These are phyloP conservation scores for Apiospora koreana DNA, from an alignment of 2,329 filamentous ascomycete genomes.

Conservation along the genomic window DNA sequence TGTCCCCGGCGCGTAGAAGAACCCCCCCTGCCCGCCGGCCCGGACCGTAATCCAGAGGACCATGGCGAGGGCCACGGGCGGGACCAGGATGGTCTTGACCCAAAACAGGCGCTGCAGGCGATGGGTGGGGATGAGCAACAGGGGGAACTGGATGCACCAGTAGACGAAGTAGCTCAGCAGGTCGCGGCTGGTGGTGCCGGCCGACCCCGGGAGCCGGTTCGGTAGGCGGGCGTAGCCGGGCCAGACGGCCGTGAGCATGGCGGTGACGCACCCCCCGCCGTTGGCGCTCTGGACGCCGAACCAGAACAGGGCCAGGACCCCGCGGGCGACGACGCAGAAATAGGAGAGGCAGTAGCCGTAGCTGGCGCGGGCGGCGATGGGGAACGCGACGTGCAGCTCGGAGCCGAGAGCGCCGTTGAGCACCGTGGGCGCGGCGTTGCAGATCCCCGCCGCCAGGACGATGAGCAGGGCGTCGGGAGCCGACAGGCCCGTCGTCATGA, in stretches of 20 bases:
- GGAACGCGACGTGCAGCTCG: slow-evolving; percentile 37
- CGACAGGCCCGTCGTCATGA: slow-evolving; percentile 31
- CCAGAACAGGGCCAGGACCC: slow-evolving; percentile 44
- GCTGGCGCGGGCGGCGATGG: slow-evolving; percentile 43
- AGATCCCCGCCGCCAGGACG: slow-evolving; percentile 47
- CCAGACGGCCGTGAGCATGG: slow-evolving; percentile 50
- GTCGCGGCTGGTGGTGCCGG: slow-evolving; percentile 57
- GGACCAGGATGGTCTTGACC: slow-evolving; percentile 43
- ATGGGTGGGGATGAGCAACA: slow-evolving; percentile 57
- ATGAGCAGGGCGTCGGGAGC: slow-evolving; percentile 50
- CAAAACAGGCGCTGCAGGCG: slow-evolving; percentile 55
- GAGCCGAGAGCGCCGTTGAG: slow-evolving; percentile 42
- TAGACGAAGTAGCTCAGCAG: slow-evolving; percentile 61
- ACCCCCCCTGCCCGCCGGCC: slow-evolving; percentile 41
- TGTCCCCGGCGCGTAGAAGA: slow-evolving; percentile 46
- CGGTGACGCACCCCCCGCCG: slow-evolving; percentile 52
- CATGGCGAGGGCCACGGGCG: slow-evolving; percentile 53
- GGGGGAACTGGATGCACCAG: slow-evolving; percentile 53
- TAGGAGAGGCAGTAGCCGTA: slow-evolving; percentile 39
- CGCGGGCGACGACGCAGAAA: slow-evolving; percentile 41
- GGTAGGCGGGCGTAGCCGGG: slow-evolving; percentile 54
- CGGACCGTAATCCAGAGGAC: slow-evolving; percentile 57
- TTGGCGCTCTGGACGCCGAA: slow-evolving; percentile 59
- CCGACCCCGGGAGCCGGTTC: slow-evolving; percentile 50
- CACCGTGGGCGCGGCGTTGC: slow-evolving; percentile 46